Base-by-base conservation (phyloP, 1,284 basidiomycete species). In the Blastosporella zonata region DNA sequence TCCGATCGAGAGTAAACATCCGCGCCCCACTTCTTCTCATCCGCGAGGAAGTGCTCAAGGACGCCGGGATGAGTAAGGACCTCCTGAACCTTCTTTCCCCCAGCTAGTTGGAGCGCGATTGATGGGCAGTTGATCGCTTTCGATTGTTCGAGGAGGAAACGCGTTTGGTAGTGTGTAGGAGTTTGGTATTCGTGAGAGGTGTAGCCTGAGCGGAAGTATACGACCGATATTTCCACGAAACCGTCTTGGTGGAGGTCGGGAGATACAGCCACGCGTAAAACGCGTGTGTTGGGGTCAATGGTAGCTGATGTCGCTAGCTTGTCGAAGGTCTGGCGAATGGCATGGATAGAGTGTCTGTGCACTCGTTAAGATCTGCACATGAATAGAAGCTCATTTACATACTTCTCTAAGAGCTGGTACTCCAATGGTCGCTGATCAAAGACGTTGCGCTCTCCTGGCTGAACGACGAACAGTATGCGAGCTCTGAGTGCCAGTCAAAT, bases 71-170 rank as follows among this genome's bases (percentile, higher is more conserved):
- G 79, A 1, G 87, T 82, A 12, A 99, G 77, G 0, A 90, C 90
- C 62, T 98, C 87, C 68, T 98, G 97, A 0, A 99, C 84, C 66
- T 97, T 97, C 73, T 99, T 99, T 1, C 90, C 87, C 0, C 96
- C 97, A 0, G 94, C 93, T 2, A 99, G 82, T 62, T 99, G 97
- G 3, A 98, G 77, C 1, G 90, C 85, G 56, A 98, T 81, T 1
- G 83, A 84, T 0, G 96, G 96, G 61, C 95, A 99, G 60, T 98
- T 97, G 73, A 97, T 94, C 0, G 97, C 93, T 29, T 67, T 70
- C 12, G 87, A 89, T 22, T 81, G 73, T 63, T 97, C 93, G 20
- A 98, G 74, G 12, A 80, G 67, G 57, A 88, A 78, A 2, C 95
- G 84, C 1, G 83, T 87, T 2, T 71, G 65, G 74, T 92, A 98